phyloP scores from a whole-genome alignment of 495 filamentous ascomycete species.

The Aspergillus sclerotiicarbonarius region DNA sequence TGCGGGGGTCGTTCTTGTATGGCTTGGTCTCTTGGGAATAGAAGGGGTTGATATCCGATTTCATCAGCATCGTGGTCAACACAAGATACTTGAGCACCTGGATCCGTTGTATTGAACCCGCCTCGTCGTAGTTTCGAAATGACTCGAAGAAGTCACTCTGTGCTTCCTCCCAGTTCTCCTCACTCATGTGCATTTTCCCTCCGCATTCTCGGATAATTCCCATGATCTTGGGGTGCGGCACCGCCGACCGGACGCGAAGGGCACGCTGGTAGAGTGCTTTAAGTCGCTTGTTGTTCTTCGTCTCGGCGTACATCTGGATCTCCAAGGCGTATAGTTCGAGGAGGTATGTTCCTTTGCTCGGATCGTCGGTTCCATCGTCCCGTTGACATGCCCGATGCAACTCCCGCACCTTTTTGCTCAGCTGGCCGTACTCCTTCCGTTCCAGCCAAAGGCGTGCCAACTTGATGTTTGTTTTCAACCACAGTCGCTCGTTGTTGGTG shows the following conservation, averaged over 20 bases:
- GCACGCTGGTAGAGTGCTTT: conserved; percentile 91
- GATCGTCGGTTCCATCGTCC: conserved; percentile 87
- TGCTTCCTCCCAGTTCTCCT: conserved; percentile 98
- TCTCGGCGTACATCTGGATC: conserved; percentile 98
- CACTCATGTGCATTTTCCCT: conserved; percentile 99
- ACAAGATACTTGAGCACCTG: conserved; percentile 98
- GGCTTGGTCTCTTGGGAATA: conserved; percentile 99
- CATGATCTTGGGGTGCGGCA: conserved; percentile 98
- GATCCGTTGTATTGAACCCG: conserved; percentile 91
- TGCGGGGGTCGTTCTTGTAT: conserved; percentile 92
- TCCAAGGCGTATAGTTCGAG: conserved; percentile 95
- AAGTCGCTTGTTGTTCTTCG: conserved; percentile 93
- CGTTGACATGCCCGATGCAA: conserved; percentile 86
- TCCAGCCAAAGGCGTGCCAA: conserved; percentile 87
- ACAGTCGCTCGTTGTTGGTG: conserved; percentile 95
- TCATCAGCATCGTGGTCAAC: conserved; percentile 96
- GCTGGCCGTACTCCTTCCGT: conserved; percentile 77
- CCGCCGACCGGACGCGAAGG: conserved; percentile 85
- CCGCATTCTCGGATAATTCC: conserved; percentile 98
- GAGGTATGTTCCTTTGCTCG: conserved; percentile 93
- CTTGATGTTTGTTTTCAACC: conserved; percentile 99
- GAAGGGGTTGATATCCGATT: conserved; percentile 98
- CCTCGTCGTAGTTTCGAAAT: conserved; percentile 98
- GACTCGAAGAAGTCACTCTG: conserved; percentile 98
- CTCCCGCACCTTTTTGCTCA: conserved; percentile 82